A percentile compares a stretch with the other conserved stretches of the same genome.
phyloP scores from a whole-genome alignment of 2,329 filamentous ascomycete genomes.

The Ophiocordyceps unilateralis region DNA sequence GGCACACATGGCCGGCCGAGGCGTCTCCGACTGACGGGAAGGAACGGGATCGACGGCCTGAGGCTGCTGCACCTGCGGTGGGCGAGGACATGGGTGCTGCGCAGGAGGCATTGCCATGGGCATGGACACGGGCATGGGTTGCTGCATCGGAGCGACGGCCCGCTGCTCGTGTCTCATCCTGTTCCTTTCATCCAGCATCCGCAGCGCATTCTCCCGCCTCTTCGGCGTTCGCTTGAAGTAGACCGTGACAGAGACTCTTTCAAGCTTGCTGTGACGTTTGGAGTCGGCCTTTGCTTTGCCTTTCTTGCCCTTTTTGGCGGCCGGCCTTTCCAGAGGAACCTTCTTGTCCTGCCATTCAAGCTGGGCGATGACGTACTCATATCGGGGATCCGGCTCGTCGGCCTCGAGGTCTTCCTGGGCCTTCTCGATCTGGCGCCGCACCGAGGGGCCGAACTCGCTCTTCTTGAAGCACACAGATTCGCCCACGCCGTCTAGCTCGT shows the following conservation, averaged over 20 bases:
- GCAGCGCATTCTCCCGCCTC: constrained; percentile 12
- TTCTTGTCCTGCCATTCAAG: constrained; percentile 21
- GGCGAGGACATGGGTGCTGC: background rate
- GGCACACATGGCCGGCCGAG: too few species aligned
- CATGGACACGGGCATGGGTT: background rate
- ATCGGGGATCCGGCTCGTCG: constrained; percentile 20
- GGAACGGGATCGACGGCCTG: background rate
- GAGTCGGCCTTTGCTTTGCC: constrained; percentile 4
- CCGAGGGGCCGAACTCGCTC: constrained; percentile 13
- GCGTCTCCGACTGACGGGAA: background rate
- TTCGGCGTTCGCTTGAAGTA: constrained; percentile 27
- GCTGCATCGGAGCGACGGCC: background rate
- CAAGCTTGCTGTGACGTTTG: constrained; percentile 10
- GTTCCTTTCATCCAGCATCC: constrained; percentile 9
- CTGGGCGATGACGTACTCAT: constrained; percentile 24
- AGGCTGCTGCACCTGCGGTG: background rate
- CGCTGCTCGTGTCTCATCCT: constrained; percentile 1
- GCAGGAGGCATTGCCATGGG: background rate
- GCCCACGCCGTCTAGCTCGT: constrained; percentile 16
- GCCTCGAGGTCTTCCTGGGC: constrained; percentile 16
- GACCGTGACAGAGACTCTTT: constrained; percentile 23
- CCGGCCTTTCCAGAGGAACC: constrained; percentile 5
- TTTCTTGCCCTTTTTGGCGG: constrained; percentile 5
- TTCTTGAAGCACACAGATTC: constrained; percentile 20
- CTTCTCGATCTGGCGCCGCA: constrained; percentile 25